Conservation (phyloP, 1,139 yeast genomes). For the Trichomonascaceae sp. region DNA sequence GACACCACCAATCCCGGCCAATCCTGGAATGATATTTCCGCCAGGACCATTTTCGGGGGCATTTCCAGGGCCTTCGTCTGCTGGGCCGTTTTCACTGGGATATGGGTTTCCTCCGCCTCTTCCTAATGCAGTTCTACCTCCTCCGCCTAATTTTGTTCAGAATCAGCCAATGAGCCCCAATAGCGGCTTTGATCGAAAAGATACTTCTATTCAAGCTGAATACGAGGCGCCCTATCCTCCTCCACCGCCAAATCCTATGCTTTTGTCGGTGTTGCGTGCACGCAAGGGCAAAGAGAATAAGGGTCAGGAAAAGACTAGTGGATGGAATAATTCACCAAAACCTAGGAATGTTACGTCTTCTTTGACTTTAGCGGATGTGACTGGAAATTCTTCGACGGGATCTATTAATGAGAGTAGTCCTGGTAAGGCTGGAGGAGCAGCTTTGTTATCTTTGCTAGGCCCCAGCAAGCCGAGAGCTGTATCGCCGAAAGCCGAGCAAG, state of each 20-base stretch:
- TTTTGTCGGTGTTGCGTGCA: conserved; percentile 24
- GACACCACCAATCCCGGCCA: conserved; percentile 16
- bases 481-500: not conserved
- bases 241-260: conserved; percentile 28
- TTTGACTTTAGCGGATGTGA: not conserved
- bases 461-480: not conserved
- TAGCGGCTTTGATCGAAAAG: not conserved
- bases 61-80: not conserved
- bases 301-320: not conserved
- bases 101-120: conserved; percentile 12
- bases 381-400: not conserved
- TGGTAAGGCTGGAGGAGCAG: conserved; percentile 2
- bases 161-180: conserved; percentile 13
- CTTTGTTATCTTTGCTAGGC: conserved; percentile 1
- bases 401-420: not conserved
- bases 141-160: conserved; percentile 13
- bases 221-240: conserved; percentile 21
- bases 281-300: conserved; percentile 15
- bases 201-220: not conserved
- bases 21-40: conserved; percentile 6
- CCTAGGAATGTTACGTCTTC: not conserved
- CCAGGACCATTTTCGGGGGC: conserved; percentile 1
- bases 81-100: not conserved
- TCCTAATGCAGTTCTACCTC: conserved; percentile 22
- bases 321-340: not conserved